Conservation (phyloP, 129 eudicot genomes). For the Tagetes patula region DNA sequence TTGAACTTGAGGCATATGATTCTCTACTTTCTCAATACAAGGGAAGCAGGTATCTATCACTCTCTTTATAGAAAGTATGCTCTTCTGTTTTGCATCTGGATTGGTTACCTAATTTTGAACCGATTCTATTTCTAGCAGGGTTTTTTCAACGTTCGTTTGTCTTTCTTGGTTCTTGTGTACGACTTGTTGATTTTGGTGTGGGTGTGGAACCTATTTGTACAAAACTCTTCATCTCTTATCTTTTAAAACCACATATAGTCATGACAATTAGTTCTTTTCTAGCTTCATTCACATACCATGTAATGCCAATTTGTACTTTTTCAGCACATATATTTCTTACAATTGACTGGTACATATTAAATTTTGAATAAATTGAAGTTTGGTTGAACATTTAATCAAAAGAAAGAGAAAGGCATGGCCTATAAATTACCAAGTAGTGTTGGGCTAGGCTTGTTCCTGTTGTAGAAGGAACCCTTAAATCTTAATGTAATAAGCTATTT, state of each 20-base stretch:
- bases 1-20: conserved; percentile 64
- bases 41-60: conserved; percentile 66
- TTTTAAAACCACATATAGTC: neutral
- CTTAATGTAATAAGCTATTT: neutral
- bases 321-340: neutral
- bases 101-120: neutral
- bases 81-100: conserved; percentile 5
- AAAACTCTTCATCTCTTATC: neutral
- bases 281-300: conserved; percentile 1
- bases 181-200: neutral
- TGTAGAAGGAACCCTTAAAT: conserved; percentile 3
- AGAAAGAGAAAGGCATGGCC: neutral
- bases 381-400: neutral
- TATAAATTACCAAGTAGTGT: neutral
- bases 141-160: neutral
- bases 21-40: conserved; percentile 66
- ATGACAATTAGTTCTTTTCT: conserved; percentile 2
- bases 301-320: neutral
- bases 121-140: neutral
- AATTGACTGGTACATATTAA: neutral
- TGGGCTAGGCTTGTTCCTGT: neutral
- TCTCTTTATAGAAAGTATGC: neutral
- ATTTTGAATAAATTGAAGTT: neutral
- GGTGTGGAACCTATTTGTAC: neutral
- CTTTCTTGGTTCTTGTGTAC: conserved; percentile 1